Base-by-base conservation (phyloP, 1,284 basidiomycete species). In the Rhodofomes roseus region DNA sequence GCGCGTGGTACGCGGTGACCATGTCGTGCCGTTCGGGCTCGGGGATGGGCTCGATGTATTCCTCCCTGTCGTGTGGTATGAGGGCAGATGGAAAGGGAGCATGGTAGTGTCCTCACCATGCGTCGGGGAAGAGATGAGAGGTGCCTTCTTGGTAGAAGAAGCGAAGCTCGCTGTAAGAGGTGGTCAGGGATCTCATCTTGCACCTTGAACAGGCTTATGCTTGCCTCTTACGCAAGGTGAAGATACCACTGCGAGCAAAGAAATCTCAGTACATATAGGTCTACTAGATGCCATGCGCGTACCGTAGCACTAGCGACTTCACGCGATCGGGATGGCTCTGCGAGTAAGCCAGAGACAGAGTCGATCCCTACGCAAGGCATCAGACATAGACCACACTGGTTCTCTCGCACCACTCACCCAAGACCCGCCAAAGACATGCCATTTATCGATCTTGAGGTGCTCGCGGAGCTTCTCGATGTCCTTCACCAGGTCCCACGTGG, bases 71-170 rank as follows among this genome's bases (percentile, higher is more conserved):
- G 41, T 27, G 52, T 37, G 18, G 41, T 37, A 20, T n/a, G 25
- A 16, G 43, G 31, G 36, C n/a, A 36, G 12, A 7, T 36, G 41
- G 20, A 12, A n/a, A n/a, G n/a, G n/a, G n/a, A n/a, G n/a, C n/a
- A n/a, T n/a, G n/a, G n/a, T n/a, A n/a, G n/a, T n/a, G n/a, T n/a
- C n/a, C 76, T 59, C 67, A 91, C 92, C 92, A 95, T 66, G 90
- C 90, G 70, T 95, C 93, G 0, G 94, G 93, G 79, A 95, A 96
- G 57, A 95, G 73, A 71, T 90, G 86, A 2, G 87, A 89, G 20
- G 89, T 76, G 9, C 91, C 92, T 1, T 90, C 82, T 77, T 96
- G 93, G 75, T 97, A 98, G 79, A 98, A 97, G 79, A 95, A 98
- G 27, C 83, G 80, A 29, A 98, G 82, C 74, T 98, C 96, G 66